phyloP scores from a whole-genome alignment of 208 protist species.

The Trypanosoma brucei region DNA sequence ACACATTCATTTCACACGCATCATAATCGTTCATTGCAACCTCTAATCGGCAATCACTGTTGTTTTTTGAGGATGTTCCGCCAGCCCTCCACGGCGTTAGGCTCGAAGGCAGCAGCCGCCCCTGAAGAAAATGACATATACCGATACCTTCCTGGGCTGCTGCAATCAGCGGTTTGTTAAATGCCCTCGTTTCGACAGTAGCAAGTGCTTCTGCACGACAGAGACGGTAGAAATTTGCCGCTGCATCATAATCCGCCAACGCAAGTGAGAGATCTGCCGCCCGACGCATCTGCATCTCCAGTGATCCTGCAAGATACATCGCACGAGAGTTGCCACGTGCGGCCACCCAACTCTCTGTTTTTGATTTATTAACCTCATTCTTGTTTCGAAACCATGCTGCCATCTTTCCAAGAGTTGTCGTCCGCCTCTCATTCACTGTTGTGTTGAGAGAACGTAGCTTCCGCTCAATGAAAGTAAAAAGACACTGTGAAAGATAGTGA shows the following conservation, averaged over 20 bases:
- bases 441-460: constrained; percentile 52
- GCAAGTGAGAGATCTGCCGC: constrained; percentile 62
- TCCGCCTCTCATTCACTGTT: constrained; percentile 66
- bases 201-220: constrained; percentile 69
- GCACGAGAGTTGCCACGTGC: constrained; percentile 13
- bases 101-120: constrained; percentile 43
- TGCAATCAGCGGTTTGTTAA: constrained; percentile 65
- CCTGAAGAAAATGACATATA: constrained; percentile 46
- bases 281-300: constrained; percentile 85
- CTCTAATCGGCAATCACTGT: constrained; percentile 58
- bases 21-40: constrained; percentile 66
- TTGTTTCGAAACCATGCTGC: constrained; percentile 78
- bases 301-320: constrained; percentile 52
- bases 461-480: constrained; percentile 70
- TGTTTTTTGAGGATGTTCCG: constrained; percentile 28
- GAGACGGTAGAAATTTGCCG: constrained; percentile 61
- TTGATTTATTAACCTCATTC: constrained; percentile 47
- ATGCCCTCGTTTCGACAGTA: constrained; percentile 49
- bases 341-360: constrained; percentile 22
- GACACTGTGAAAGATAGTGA: constrained; percentile 64
- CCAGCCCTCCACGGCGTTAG: constrained; percentile 48
- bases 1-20: constrained; percentile 25
- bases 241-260: constrained; percentile 61
- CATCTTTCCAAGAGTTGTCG: constrained; percentile 76
- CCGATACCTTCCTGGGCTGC: constrained; percentile 73